phyloP scores from a whole-genome alignment of 2,329 filamentous ascomycete genomes.

The Penicillium sp. region DNA sequence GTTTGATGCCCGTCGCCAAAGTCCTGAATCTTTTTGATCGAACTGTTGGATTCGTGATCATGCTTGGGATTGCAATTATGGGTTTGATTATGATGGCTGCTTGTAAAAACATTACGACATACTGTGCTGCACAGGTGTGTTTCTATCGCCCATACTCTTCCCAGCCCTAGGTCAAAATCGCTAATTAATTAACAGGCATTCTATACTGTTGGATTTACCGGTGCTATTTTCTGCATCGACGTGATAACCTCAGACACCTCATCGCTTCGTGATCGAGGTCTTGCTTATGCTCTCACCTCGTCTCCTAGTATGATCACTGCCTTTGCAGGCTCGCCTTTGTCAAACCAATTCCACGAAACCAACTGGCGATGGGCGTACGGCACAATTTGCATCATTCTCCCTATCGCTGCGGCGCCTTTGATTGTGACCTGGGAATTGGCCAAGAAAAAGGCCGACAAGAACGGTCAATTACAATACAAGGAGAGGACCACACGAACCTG shows the following conservation, averaged over 20 bases:
- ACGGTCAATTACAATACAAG: constrained; percentile 49
- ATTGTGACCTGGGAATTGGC: constrained; percentile 54
- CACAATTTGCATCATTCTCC: constrained; percentile 59
- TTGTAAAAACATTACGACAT: constrained; percentile 59
- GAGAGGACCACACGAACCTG: constrained; percentile 45
- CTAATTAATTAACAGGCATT: constrained; percentile 28
- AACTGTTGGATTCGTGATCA: constrained; percentile 54
- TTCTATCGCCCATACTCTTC: neutral
- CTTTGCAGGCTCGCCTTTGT: constrained; percentile 55
- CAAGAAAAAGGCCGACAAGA: constrained; percentile 54
- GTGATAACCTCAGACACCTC: constrained; percentile 64
- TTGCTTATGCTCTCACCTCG: constrained; percentile 59
- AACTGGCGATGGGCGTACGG: constrained; percentile 65
- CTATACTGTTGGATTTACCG: constrained; percentile 52
- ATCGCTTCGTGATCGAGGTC: constrained; percentile 56
- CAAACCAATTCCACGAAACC: constrained; percentile 51
- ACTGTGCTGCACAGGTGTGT: constrained; percentile 55
- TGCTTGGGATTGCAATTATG: constrained; percentile 46
- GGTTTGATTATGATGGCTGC: constrained; percentile 61
- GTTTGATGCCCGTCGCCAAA: constrained; percentile 61
- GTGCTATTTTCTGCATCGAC: constrained; percentile 55
- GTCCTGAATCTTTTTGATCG: constrained; percentile 62
- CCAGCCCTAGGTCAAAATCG: neutral
- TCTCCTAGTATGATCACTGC: constrained; percentile 64
- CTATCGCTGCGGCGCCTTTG: constrained; percentile 56